A percentile compares a stretch with the other conserved stretches of the same genome.
Conservation (phyloP, 768 basidiomycete species). For the Coprinopsis cinerea region DNA sequence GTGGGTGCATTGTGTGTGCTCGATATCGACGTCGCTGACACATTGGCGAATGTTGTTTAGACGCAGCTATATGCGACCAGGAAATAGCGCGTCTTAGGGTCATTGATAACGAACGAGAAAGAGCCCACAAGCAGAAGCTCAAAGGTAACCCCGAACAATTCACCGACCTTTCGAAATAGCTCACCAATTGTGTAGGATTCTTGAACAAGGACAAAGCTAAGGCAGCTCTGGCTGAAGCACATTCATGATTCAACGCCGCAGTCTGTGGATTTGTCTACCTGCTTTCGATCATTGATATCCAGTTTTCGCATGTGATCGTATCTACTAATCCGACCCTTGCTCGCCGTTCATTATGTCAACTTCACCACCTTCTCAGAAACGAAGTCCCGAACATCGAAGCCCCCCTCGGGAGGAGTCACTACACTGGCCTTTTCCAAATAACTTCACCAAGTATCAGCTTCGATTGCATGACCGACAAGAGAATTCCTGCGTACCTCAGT, state of each 20-base stretch:
- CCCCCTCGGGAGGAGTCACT: slow-evolving; percentile 10
- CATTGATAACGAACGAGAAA: slow-evolving; percentile 64
- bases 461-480: neutral
- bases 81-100: slow-evolving; percentile 58
- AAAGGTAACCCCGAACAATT: slow-evolving; percentile 43
- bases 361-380: slow-evolving; percentile 42
- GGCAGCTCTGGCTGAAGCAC: slow-evolving; percentile 15
- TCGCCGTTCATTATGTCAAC: slow-evolving; percentile 32
- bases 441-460: neutral
- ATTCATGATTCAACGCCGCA: neutral
- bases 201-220: slow-evolving; percentile 37
- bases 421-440: slow-evolving; percentile 12
- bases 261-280: neutral
- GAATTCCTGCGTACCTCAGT: slow-evolving; percentile 43
- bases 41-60: slow-evolving; percentile 30
- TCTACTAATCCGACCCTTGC: neutral
- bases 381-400: slow-evolving; percentile 11
- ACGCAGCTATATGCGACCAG: slow-evolving; percentile 50
- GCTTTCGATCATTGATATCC: no score
- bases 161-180: neutral
- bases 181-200: slow-evolving; percentile 35
- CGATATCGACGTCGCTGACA: neutral
- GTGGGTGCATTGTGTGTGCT: slow-evolving; percentile 26
- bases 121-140: slow-evolving; percentile 60
- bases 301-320: neutral